Conservation (phyloP, 345 rosid species). For the Streptanthus diversifolius region DNA sequence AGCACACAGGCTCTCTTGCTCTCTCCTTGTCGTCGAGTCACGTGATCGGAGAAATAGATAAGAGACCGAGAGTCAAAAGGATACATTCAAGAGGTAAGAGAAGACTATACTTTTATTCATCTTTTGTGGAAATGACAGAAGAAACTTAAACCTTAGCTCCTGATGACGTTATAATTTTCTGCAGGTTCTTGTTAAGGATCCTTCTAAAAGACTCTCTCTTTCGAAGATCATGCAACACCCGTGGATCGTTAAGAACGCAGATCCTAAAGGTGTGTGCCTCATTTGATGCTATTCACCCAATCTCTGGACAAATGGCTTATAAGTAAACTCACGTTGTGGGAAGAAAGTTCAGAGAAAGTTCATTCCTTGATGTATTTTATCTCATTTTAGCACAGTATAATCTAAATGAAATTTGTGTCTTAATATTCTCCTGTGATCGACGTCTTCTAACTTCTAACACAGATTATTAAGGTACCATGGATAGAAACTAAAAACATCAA, state of each 20-base stretch:
- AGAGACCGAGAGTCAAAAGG: conserved; percentile 56
- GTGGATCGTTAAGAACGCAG: conserved; percentile 80
- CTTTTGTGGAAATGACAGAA: not conserved
- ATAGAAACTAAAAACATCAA: not conserved
- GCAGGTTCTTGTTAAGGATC: conserved; percentile 89
- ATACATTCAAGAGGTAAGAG: conserved; percentile 71
- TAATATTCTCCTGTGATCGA: not conserved
- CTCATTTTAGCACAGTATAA: not conserved
- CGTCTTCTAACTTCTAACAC: conserved; percentile 12
- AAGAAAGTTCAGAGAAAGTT: not conserved
- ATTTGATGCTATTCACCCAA: conserved; percentile 3
- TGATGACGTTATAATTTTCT: conserved; percentile 16
- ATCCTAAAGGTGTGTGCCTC: conserved; percentile 56
- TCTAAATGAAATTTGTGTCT: not conserved
- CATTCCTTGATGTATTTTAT: not conserved
- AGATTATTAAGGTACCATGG: conserved; percentile 3
- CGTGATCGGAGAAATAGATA: conserved; percentile 23
- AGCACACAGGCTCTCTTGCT: not conserved
- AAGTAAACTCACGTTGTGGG: not conserved
- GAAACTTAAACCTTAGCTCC: not conserved
- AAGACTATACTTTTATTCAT: not conserved
- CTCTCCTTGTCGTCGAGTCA: not conserved
- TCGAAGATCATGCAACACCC: conserved; percentile 83
- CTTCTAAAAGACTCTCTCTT: conserved; percentile 76
- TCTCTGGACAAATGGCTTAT: conserved; percentile 2